These are phyloP conservation scores for Saccharomycopsis babjevae DNA, from an alignment of 805 yeast species.

Conservation along the genomic window DNA sequence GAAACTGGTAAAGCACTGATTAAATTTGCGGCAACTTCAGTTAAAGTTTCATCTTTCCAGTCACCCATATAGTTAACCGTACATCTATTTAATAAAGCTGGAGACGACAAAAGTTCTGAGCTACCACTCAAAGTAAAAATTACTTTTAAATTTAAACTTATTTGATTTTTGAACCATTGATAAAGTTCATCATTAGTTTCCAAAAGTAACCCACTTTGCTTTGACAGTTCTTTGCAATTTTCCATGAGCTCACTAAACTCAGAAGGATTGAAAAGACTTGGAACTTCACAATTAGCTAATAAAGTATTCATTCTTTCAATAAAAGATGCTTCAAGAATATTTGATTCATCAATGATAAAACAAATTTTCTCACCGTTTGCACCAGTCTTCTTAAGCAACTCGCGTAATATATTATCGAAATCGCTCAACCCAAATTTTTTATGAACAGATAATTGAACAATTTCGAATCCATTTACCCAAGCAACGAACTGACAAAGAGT, in stretches of 20 bases:
- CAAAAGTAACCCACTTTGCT: conserved; percentile 48
- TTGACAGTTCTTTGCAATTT: conserved; percentile 46
- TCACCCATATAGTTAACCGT: conserved; percentile 83
- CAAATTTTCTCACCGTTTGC: conserved; percentile 53
- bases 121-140: conserved; percentile 50
- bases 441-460: conserved; percentile 48
- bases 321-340: conserved; percentile 65
- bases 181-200: conserved; percentile 64
- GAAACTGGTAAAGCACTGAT: conserved; percentile 45
- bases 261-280: conserved; percentile 78
- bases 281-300: conserved; percentile 88
- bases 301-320: conserved; percentile 86
- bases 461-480: conserved; percentile 76
- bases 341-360: conserved; percentile 72
- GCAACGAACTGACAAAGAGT: conserved; percentile 72
- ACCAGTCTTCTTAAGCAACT: conserved; percentile 40
- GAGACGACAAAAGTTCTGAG: conserved; percentile 57
- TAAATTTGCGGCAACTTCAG: conserved; percentile 37
- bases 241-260: conserved; percentile 44
- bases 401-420: conserved; percentile 57
- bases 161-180: conserved; percentile 60
- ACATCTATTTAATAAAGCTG: conserved; percentile 85
- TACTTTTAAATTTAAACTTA: conserved; percentile 69
- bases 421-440: conserved; percentile 45
- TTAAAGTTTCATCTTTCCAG: conserved; percentile 49